Base-by-base conservation (phyloP, 306 rosid species). In the Erythrophleum fordii region DNA sequence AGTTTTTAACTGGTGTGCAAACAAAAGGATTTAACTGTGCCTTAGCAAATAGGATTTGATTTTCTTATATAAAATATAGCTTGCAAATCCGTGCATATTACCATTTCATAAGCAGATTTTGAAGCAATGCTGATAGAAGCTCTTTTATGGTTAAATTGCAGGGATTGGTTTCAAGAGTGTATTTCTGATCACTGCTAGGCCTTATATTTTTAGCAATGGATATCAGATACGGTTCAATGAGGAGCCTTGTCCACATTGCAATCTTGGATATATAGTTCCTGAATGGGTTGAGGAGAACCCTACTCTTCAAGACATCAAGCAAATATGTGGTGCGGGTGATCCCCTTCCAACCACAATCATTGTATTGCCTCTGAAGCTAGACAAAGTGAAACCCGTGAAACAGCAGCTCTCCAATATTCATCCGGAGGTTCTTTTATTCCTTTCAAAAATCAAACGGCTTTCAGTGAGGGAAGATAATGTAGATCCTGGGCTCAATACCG, bases 131-230 rank as follows among this genome's bases (percentile, higher is more conserved):
- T 37, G 70, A 83, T 59, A 42, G 55, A 53, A 72, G 44, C 71
- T 60, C 3, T 48, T 16, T 51, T 82, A 13, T 78, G 72, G 6
- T 75, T 13, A 22, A 78, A 75, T 53, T 78, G 81, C 91, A 94
- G 98, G 98, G n/a, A 94, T 94, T 60, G 97, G 97, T 22, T 92
- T 92, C 90, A 92, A 94, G 87, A 92, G 97, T 83, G 98, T 94
- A 4, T 94, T 94, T 81, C 83, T 94, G 71, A 85, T 94, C 52
- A 85, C 96, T 65, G 68, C 91, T 31, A 73, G 65, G 42, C 97
- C 98, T 2, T 89, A 89, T 59, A 90, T 94, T 39, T 92, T 89
- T 67, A 92, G 97, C 77, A 92, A 92, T 6, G 98, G 96, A 49
- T 94, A 94, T 81, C 93, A 90, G 62, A 94, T 92, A 5, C 83